These are phyloP conservation scores for Purpureocillium lavendulum DNA, from an alignment of 2,329 filamentous ascomycete species.

Conservation along the genomic window DNA sequence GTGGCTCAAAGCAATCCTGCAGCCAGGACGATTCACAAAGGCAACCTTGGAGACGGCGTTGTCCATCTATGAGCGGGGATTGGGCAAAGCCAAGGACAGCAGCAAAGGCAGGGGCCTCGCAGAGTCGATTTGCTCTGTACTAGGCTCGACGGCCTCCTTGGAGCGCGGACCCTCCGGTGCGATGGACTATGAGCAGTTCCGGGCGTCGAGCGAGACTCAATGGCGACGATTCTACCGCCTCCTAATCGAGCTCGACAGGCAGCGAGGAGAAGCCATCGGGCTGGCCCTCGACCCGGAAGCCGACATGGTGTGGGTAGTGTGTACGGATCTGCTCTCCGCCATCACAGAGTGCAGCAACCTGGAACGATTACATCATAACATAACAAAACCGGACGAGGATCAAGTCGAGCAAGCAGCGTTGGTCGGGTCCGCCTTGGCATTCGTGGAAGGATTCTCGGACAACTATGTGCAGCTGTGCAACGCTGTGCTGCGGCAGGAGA, in stretches of 20 bases:
- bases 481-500: constrained; percentile 59
- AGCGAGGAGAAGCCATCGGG: constrained; percentile 72
- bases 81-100: constrained; percentile 25
- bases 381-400: constrained; percentile 40
- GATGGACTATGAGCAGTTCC: constrained; percentile 70
- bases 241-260: constrained; percentile 76
- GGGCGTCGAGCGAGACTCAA: constrained; percentile 65
- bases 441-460: constrained; percentile 63
- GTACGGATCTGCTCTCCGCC: constrained; percentile 72
- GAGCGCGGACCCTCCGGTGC: constrained; percentile 52
- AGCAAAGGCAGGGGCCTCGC: constrained; percentile 51
- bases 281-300: constrained; percentile 64
- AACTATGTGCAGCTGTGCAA: constrained; percentile 61
- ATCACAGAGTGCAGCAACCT: constrained; percentile 71
- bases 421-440: constrained; percentile 59
- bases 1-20: constrained; percentile 79
- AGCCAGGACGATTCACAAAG: constrained; percentile 72
- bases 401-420: constrained; percentile 51
- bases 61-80: constrained; percentile 66
- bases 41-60: constrained; percentile 78
- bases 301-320: constrained; percentile 74
- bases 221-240: constrained; percentile 89
- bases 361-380: constrained; percentile 69
- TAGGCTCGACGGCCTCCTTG: constrained; percentile 61
- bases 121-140: constrained; percentile 66